Evolutionary conservation across 345 rosid genomes (phyloP), one percentile per base, ranked within the genome.

Genomic region (Dimocarpus longan): DNA sequence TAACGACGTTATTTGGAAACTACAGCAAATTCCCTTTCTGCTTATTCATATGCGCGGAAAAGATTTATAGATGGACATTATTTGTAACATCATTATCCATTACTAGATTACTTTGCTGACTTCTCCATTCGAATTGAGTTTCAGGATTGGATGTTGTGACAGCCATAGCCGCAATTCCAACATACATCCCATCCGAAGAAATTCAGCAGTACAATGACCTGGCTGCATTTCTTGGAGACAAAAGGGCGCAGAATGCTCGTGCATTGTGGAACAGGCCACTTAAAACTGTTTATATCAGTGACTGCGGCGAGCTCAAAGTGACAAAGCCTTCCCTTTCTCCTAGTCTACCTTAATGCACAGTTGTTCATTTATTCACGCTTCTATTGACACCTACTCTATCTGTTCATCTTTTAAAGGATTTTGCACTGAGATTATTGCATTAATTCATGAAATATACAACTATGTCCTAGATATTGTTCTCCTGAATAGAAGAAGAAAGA

Each of bases 81-180:
- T 3, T 2, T 52, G 57, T 15, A 52, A 52, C 57, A 52, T 52
- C 57, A 13, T 52, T 52, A 52, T 11, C 57, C 18, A 66, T 5
- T 52, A 21, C 6, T 15, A 32, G 19, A 66, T 13, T 46, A 22
- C 64, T 43, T 74, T 43, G 42, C 76, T 78, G 37, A 76, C 62
- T 19, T 64, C 13, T 73, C 1, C 15, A n/a, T 54, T 68, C 56
- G 68, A 77, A 43, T 62, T 40, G 2, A 5, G 48, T 82, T 74
- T 26, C 89, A 95, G 98, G 97, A 6, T 78, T 95, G 86, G 98
- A 92, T 80, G 95, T 93, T 12, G 95, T 95, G 71, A 84, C 93
- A 26, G 83, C 95, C 28, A 90, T 95, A 44, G 89, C 94, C 74
- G 80, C 97, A 12, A 87, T 92, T 65, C 98, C 95, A 0, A 95